Conservation (phyloP, 2,329 filamentous ascomycete species). For the Tolypocladium inflatum region DNA sequence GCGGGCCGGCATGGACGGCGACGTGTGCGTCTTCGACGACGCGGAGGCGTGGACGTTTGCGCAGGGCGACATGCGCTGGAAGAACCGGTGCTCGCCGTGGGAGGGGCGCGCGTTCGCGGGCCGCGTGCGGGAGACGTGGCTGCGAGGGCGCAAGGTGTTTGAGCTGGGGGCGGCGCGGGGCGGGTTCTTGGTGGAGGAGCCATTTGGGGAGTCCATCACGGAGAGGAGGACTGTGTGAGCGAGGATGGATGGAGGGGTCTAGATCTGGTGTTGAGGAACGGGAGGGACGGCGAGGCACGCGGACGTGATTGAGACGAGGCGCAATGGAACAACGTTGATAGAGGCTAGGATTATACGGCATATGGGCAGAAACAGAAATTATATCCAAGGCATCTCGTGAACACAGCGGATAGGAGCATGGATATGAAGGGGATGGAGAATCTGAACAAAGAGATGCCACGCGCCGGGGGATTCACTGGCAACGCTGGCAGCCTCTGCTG, state of each 20-base stretch:
- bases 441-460: neutral
- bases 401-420: neutral
- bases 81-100: slow-evolving; percentile 87
- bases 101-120: slow-evolving; percentile 71
- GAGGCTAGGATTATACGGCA: neutral
- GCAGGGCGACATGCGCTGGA: slow-evolving; percentile 79
- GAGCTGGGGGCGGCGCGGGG: slow-evolving; percentile 44
- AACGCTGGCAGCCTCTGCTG: neutral
- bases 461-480: neutral
- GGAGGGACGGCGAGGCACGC: neutral
- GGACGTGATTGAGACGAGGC: neutral
- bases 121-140: slow-evolving; percentile 76
- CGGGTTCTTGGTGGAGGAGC: slow-evolving; percentile 39
- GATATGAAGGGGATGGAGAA: neutral
- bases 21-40: slow-evolving; percentile 88
- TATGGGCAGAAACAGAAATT: neutral
- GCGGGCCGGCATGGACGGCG: slow-evolving; percentile 71
- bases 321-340: neutral
- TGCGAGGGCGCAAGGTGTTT: slow-evolving; percentile 70
- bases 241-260: neutral
- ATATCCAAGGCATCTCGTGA: neutral
- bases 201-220: slow-evolving; percentile 45
- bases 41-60: slow-evolving; percentile 65
- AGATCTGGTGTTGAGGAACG: neutral
- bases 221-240: slow-evolving; percentile 43